Percentiles rank a stretch among this genome's conserved stretches.
Evolutionary conservation across 805 yeast species (phyloP).

Genomic region (Saccharomycopsis olivae): DNA sequence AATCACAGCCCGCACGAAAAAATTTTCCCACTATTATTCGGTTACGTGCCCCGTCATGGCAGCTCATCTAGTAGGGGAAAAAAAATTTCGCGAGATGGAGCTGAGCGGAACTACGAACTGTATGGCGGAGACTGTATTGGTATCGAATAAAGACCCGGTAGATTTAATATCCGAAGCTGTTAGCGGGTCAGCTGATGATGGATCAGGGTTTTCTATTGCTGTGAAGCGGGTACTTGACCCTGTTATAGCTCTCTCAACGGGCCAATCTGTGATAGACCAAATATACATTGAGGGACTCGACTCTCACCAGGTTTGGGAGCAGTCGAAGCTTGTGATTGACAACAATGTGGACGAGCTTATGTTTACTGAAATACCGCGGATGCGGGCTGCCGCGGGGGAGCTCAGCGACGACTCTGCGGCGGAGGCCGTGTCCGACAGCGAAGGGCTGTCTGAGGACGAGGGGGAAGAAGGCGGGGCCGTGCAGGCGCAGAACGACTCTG

Average conservation of each 20-base stretch:
- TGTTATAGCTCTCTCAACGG: neutral
- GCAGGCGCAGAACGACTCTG: constrained; percentile 21
- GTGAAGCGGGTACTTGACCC: constrained; percentile 12
- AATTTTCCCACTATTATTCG: no score
- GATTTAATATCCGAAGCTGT: no score
- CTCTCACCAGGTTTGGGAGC: constrained; percentile 90
- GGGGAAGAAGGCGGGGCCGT: constrained; percentile 18
- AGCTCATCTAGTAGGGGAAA: no score
- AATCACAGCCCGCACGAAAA: no score
- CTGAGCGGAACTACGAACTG: no score
- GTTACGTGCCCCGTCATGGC: no score
- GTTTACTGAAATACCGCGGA: constrained; percentile 41
- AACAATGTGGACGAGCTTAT: constrained; percentile 58
- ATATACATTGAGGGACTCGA: constrained; percentile 79
- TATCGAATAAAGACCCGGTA: no score
- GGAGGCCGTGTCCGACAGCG: constrained; percentile 14
- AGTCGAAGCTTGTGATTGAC: constrained; percentile 75
- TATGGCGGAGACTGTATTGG: no score
- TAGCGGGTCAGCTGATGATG: no score
- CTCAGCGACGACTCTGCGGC: constrained; percentile 21
- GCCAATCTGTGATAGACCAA: constrained; percentile 56
- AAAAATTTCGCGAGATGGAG: no score
- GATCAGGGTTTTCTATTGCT: no score
- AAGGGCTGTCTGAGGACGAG: constrained; percentile 15
- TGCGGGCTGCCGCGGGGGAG: constrained; percentile 28